Evolutionary conservation across 2,329 filamentous ascomycete species (phyloP).

Genomic region (Parastagonospora avenae): DNA sequence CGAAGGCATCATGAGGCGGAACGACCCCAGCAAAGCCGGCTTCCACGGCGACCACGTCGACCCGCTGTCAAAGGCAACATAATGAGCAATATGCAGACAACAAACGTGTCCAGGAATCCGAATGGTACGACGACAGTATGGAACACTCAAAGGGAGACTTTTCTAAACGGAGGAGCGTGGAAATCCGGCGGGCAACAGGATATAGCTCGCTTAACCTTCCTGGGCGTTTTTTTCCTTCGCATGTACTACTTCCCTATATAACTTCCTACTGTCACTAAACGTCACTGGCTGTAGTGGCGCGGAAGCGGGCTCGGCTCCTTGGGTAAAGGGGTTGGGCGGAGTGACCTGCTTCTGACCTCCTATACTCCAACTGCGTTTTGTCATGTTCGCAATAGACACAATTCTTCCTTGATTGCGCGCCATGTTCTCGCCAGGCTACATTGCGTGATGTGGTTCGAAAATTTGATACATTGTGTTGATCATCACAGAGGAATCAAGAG

Average conservation of each 20-base stretch:
- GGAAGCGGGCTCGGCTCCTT: too few species aligned
- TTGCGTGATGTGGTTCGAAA: too few species aligned
- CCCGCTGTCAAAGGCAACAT: conserved; percentile 55
- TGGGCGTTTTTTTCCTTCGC: conserved; percentile 14
- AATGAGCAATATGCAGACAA: not conserved
- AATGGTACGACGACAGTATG: not conserved
- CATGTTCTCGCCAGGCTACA: too few species aligned
- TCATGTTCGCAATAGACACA: too few species aligned
- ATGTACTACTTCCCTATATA: conserved; percentile 40
- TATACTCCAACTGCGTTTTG: too few species aligned
- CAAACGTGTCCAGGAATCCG: not conserved
- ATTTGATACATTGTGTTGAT: too few species aligned
- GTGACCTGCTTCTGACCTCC: too few species aligned
- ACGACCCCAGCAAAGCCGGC: conserved; percentile 57
- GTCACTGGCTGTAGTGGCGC: conserved; percentile 23
- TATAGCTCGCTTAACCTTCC: not conserved
- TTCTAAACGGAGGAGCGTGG: too few species aligned
- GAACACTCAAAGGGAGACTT: not conserved
- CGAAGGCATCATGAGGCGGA: conserved; percentile 90
- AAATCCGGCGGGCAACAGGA: too few species aligned
- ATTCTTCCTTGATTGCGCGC: too few species aligned
- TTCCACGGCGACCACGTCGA: conserved; percentile 60
- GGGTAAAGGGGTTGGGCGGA: too few species aligned
- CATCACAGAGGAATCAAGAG: too few species aligned
- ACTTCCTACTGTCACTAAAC: conserved; percentile 46